These are phyloP conservation scores for Giardia muris DNA, from an alignment of 208 protist genomes.

Conservation along the genomic window DNA sequence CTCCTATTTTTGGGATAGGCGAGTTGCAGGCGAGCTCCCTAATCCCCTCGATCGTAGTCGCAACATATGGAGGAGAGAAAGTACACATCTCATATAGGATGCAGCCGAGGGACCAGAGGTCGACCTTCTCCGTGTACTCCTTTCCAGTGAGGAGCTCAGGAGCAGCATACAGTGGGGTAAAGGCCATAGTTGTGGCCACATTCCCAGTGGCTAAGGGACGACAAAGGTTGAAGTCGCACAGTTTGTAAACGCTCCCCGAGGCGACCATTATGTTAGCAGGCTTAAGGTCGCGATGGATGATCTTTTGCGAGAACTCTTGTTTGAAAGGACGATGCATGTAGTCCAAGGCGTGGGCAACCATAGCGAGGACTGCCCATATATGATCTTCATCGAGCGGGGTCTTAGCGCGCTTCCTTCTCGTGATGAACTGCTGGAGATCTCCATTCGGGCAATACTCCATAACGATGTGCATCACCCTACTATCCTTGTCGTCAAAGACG, in stretches of 20 bases:
- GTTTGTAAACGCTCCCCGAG: slow-evolving; percentile 16
- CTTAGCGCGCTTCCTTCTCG: background rate
- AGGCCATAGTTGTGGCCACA: background rate
- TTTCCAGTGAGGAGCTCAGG: slow-evolving; percentile 51
- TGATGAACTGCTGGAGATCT: background rate
- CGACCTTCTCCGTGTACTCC: background rate
- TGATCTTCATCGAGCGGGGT: background rate
- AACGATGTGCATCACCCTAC: background rate
- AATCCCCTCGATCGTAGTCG: background rate
- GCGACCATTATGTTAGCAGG: slow-evolving; percentile 45
- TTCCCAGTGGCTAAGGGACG: background rate
- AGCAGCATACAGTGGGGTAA: slow-evolving; percentile 56
- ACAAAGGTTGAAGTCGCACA: slow-evolving; percentile 46
- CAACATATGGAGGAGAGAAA: background rate
- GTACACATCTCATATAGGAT: slow-evolving; percentile 18
- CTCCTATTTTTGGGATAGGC: background rate
- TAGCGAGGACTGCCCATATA: background rate
- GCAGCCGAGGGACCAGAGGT: slow-evolving; percentile 4
- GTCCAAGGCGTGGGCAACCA: background rate
- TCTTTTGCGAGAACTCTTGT: background rate
- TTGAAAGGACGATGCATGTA: slow-evolving; percentile 21
- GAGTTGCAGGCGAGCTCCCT: too few relatives aligned
- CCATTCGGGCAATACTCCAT: background rate
- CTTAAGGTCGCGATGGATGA: slow-evolving; percentile 45
- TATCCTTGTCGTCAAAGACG: background rate